Evolutionary conservation across 768 basidiomycete species (phyloP), one percentile per base, ranked within the genome.

Genomic region (Fibroporia radiculosa): DNA sequence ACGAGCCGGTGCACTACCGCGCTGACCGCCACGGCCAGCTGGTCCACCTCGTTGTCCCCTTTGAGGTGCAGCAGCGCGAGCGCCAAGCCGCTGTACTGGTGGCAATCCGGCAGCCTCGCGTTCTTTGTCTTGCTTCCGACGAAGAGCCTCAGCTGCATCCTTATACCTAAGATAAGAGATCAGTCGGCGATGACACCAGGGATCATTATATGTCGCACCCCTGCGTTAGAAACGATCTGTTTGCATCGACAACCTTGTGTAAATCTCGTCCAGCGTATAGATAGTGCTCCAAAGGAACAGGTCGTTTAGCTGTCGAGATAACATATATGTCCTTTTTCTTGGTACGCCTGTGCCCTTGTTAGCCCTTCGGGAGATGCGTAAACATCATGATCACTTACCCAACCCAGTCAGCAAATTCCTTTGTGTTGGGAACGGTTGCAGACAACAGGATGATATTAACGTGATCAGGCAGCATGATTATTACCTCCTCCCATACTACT

Each of bases 291-390:
- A 99, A 73, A 4, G 96, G 96, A 5, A 99, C 96, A 0, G 96
- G 96, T 44, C 96, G 75, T 63, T 97, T 93, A 2, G 84, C 80
- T 0, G 96, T 99, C 7, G 90, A 95, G 51, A 99, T 98, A 37
- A 99, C 96, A 62, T 97, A 98, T 44, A 99, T 97, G 52, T 98
- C 93, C 63, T 97, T 98, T 73, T 93, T 95, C 70, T 99, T 98
- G 2, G 96, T 99, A 13, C 96, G 88, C 5, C 95, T 98, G 54
- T 7, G 25, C 38, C 25, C 11, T 23, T 25, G 45, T 49, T 10
- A 45, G 50, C 12, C n/a, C n/a, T n/a, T n/a, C n/a, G n/a, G 22
- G 3, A 10, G 12, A 31, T 26, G 11, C 8, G 13, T 12, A 7
- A 13, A 3, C 19, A 11, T 13, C 22, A 29, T n/a, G 26, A 18